Evolutionary conservation across 169 alveolate species (phyloP).

Genomic region (Eimeria nieschulzi): DNA sequence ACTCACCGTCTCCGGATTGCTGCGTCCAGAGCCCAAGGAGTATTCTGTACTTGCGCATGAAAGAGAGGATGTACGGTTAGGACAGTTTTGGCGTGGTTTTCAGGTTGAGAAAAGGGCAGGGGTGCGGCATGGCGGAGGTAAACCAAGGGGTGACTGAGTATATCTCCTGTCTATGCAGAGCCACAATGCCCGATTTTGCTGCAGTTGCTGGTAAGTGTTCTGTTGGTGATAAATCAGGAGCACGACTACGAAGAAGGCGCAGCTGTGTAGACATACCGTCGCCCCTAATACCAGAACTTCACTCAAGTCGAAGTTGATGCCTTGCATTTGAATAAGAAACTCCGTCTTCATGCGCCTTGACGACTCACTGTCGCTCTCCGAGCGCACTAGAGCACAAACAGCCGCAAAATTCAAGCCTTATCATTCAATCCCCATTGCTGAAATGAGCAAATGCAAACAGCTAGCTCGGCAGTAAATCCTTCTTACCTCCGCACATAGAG

Average conservation of each 20-base stretch:
- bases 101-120: too few relatives aligned
- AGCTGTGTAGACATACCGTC: constrained; percentile 77
- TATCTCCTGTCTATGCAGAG: too few relatives aligned
- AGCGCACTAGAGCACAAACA: constrained; percentile 55
- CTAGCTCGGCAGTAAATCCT: background rate
- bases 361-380: constrained; percentile 97
- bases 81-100: too few relatives aligned
- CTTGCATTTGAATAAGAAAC: constrained; percentile 98
- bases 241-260: too few relatives aligned
- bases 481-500: constrained; percentile 94
- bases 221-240: too few relatives aligned
- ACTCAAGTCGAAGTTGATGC: constrained; percentile 85
- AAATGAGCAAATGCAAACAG: background rate
- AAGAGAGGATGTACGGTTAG: too few relatives aligned
- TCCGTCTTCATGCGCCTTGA: constrained; percentile 99
- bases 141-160: too few relatives aligned
- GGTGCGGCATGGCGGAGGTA: too few relatives aligned
- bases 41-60: constrained; percentile 75
- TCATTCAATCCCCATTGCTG: background rate
- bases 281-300: constrained; percentile 94
- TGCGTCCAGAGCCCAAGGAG: constrained; percentile 99
- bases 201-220: too few relatives aligned
- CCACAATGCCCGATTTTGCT: too few relatives aligned
- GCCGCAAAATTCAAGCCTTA: background rate
- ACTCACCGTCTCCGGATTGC: constrained; percentile 96